These are phyloP conservation scores for Fragaria iinumae DNA, from an alignment of 306 rosid species.

Conservation along the genomic window DNA sequence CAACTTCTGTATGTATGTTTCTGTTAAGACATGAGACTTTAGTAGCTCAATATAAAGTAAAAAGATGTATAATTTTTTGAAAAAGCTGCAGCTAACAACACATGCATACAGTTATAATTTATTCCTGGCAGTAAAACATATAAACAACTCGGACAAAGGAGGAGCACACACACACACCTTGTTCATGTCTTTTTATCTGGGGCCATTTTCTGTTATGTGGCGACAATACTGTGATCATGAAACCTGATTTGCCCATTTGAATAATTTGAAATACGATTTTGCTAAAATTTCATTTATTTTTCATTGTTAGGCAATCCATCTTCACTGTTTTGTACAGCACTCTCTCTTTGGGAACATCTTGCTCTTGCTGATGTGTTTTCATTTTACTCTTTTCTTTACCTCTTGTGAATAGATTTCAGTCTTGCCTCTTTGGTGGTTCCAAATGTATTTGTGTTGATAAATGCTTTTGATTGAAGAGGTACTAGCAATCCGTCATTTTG, in stretches of 20 bases:
- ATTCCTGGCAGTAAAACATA: background rate
- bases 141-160: background rate
- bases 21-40: background rate
- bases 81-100: background rate
- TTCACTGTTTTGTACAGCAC: background rate
- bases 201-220: background rate
- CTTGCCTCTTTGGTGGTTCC: background rate
- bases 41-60: background rate
- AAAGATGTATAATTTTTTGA: background rate
- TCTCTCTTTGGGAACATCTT: background rate
- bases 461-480: background rate
- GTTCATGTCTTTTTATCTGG: background rate
- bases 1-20: background rate
- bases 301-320: background rate
- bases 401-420: background rate
- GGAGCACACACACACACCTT: background rate
- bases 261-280: background rate
- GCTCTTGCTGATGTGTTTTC: background rate
- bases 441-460: background rate
- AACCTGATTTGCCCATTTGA: background rate
- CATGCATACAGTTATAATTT: background rate
- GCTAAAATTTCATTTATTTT: background rate
- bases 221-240: background rate
- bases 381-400: background rate
- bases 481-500: background rate